Percentiles rank a stretch among this genome's conserved stretches.
These are phyloP conservation scores for Xylaria sp. DNA, from an alignment of 2,329 filamentous ascomycete genomes.

Conservation along the genomic window DNA sequence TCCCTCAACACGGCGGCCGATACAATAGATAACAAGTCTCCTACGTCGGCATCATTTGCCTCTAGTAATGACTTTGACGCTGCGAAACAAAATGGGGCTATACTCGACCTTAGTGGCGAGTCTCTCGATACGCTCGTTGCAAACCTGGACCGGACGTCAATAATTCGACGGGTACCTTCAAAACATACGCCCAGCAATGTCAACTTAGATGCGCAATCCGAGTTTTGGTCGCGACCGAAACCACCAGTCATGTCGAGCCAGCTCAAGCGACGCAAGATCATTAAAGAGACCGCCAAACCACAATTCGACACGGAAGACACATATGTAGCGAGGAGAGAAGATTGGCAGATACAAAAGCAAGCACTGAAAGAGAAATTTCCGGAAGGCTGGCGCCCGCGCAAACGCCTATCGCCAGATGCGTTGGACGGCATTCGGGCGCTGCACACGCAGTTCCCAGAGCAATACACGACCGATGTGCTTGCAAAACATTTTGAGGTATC, in stretches of 20 bases:
- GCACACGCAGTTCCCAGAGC: constrained; percentile 78
- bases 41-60: constrained; percentile 22
- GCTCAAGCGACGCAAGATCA: constrained; percentile 44
- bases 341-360: constrained; percentile 81
- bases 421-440: constrained; percentile 89
- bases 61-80: constrained; percentile 35
- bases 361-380: constrained; percentile 82
- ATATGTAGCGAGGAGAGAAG: constrained; percentile 52
- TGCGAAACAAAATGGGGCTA: constrained; percentile 42
- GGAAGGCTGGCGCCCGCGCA: constrained; percentile 82
- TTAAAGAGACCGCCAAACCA: constrained; percentile 36
- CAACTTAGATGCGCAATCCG: not conserved
- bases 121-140: constrained; percentile 47
- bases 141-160: constrained; percentile 8
- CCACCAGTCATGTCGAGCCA: constrained; percentile 33
- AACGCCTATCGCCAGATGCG: constrained; percentile 90
- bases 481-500: constrained; percentile 86
- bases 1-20: not conserved
- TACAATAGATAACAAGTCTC: constrained; percentile 17
- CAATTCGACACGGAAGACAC: constrained; percentile 24
- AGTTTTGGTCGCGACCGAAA: constrained; percentile 14
- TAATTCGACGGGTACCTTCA: not conserved
- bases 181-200: not conserved
- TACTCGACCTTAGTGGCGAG: constrained; percentile 51
- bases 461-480: constrained; percentile 79